Evolutionary conservation across 1,284 basidiomycete genomes (phyloP), one percentile per base, ranked within the genome.

Genomic region (Pseudozyma thailandica): DNA sequence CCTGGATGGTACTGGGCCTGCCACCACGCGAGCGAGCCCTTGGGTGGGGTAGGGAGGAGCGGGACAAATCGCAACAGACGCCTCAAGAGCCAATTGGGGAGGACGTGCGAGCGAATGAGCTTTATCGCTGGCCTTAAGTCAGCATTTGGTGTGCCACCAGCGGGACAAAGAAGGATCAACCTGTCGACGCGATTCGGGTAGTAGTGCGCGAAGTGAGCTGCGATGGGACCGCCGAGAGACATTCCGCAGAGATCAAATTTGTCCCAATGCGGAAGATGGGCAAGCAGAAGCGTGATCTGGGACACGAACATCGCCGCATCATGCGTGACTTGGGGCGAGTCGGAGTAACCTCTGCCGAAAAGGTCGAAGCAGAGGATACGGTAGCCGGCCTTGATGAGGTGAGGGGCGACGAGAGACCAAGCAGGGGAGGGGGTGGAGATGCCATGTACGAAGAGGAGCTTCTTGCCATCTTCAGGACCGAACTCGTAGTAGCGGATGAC

Each of bases 371-470:
- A 55, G 20, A 73, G 48, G 16, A 70, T 45, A 39, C 71, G 71
- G 48, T 73, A 73, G 37, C 71, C 71, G 0, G 71, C 71, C 43
- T 70, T 59, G 50, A 63, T 41, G 10, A 73, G 46, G 23, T 70
- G 39, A 4, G 59, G 55, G 4, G 55, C 52, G 39, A 73, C 44
- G 13, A 51, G 39, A 16, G 50, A 52, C 71, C 71, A 73, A 0
- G 58, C 64, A 9, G 71, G 71, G 13, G 46, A 55, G n/a, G 71
- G 71, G 3, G 66, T 73, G 3, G 68, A 72, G 21, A 71, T 74
- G 47, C 80, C 80, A 44, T 82, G 80, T 0, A 80, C 76, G 23
- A 80, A 63, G 9, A 82, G 38, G 39, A 80, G 80, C 54, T 70
- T 74, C 44, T 74, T 66, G 44, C 69, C 69, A n/a, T 69, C 52